phyloP scores from a whole-genome alignment of 2,329 filamentous ascomycete genomes.

The Calonectria naviculata region DNA sequence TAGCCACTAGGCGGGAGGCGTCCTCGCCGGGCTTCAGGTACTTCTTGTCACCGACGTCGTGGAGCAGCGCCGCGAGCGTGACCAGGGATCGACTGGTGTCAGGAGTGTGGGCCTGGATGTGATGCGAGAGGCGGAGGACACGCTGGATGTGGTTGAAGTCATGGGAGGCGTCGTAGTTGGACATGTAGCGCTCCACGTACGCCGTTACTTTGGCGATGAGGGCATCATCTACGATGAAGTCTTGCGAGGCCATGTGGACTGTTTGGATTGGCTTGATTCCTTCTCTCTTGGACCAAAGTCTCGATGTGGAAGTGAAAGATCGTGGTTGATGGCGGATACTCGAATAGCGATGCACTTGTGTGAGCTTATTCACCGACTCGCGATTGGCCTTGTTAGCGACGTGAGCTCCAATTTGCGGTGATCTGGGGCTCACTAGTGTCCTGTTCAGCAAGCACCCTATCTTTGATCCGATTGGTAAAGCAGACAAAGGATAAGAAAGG shows the following conservation, averaged over 20 bases:
- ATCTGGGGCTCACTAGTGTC: background rate
- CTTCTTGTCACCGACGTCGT: slow-evolving; percentile 91
- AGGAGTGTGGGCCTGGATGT: slow-evolving; percentile 67
- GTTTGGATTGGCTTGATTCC: background rate
- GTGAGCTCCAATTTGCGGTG: background rate
- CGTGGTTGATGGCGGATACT: background rate
- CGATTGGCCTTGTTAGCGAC: background rate
- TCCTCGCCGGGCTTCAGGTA: slow-evolving; percentile 73
- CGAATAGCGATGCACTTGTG: background rate
- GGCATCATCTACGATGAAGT: slow-evolving; percentile 47
- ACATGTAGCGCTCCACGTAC: slow-evolving; percentile 79
- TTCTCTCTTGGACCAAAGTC: background rate
- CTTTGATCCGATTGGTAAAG: background rate
- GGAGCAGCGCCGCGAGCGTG: slow-evolving; percentile 79
- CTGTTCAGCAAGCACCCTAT: background rate
- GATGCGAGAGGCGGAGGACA: slow-evolving; percentile 78
- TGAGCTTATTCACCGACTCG: background rate
- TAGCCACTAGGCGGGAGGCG: slow-evolving; percentile 63
- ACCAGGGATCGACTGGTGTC: slow-evolving; percentile 59
- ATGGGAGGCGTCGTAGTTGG: slow-evolving; percentile 85
- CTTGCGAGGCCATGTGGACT: slow-evolving; percentile 36
- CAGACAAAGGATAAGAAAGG: background rate
- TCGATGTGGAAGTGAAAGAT: background rate
- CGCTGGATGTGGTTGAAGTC: slow-evolving; percentile 88
- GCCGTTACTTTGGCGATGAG: slow-evolving; percentile 67